phyloP scores from a whole-genome alignment of 805 yeast species.

The Teunomyces atbi region DNA sequence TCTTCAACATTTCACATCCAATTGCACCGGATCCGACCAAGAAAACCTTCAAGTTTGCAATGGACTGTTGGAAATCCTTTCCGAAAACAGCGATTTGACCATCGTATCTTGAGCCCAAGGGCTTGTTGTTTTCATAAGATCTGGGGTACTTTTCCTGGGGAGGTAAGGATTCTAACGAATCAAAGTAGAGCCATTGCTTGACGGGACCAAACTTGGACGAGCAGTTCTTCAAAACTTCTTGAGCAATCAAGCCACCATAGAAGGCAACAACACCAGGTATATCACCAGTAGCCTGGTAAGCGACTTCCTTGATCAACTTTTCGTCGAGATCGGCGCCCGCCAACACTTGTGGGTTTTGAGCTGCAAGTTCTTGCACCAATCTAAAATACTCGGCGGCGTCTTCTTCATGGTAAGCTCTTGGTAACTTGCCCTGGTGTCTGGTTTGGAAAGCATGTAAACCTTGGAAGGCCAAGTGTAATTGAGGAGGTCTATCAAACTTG shows the following conservation, averaged over 20 bases:
- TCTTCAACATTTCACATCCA: constrained; percentile 97
- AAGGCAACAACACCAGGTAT: constrained; percentile 87
- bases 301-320: constrained; percentile 63
- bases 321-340: constrained; percentile 57
- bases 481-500: constrained; percentile 88
- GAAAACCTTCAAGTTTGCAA: constrained; percentile 79
- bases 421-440: constrained; percentile 62
- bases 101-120: constrained; percentile 83
- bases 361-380: constrained; percentile 57
- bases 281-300: constrained; percentile 89
- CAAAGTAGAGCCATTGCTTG: constrained; percentile 89
- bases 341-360: constrained; percentile 54
- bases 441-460: constrained; percentile 76
- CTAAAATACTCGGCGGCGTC: constrained; percentile 70
- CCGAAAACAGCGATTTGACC: constrained; percentile 96
- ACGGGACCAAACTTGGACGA: constrained; percentile 95
- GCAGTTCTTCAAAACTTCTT: constrained; percentile 92
- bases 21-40: constrained; percentile 98
- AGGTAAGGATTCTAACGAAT: constrained; percentile 90
- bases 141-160: constrained; percentile 54
- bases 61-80: constrained; percentile 62
- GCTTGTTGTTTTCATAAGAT: constrained; percentile 68
- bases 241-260: constrained; percentile 92
- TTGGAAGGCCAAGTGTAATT: constrained; percentile 87
- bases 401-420: constrained; percentile 70